Conservation (phyloP, 1,284 basidiomycete species). For the Phenoliferia sp. region DNA sequence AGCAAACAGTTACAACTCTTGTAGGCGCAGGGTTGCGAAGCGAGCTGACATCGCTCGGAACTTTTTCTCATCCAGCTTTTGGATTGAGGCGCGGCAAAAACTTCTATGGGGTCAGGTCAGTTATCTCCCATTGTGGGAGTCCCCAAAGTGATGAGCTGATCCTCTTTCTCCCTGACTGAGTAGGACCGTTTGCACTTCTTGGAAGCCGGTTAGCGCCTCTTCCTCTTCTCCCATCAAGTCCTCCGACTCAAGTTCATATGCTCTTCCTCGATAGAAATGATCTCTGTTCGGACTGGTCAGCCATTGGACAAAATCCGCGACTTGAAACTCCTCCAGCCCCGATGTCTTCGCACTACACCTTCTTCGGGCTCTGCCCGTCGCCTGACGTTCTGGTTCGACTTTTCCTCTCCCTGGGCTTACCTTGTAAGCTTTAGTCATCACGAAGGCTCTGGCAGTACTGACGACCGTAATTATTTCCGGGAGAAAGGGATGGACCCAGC, state of each 20-base stretch:
- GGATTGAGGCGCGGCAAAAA: not conserved
- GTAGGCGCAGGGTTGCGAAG: too few relatives aligned
- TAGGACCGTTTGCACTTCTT: constrained; percentile 9
- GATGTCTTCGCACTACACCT: constrained; percentile 8
- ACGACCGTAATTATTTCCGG: not conserved
- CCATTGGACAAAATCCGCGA: constrained; percentile 5
- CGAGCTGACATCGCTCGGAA: too few relatives aligned
- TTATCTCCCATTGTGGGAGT: too few relatives aligned
- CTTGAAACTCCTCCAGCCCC: constrained; percentile 6
- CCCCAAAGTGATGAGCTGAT: too few relatives aligned
- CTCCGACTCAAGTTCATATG: not conserved
- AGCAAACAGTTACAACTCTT: too few relatives aligned
- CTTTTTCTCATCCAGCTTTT: constrained; percentile 1
- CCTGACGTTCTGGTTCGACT: constrained; percentile 14
- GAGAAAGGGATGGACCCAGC: constrained; percentile 3
- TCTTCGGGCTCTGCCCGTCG: not conserved
- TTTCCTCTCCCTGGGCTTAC: constrained; percentile 11
- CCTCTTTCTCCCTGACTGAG: too few relatives aligned
- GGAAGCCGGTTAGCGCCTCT: constrained; percentile 4
- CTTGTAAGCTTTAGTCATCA: not conserved
- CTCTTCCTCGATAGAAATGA: not conserved
- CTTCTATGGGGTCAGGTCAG: constrained; percentile 14
- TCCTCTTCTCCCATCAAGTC: not conserved
- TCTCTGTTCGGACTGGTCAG: constrained; percentile 1
- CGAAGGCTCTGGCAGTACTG: not conserved